Evolutionary conservation across 345 rosid genomes (phyloP).

Genomic region (Litchi chinensis): DNA sequence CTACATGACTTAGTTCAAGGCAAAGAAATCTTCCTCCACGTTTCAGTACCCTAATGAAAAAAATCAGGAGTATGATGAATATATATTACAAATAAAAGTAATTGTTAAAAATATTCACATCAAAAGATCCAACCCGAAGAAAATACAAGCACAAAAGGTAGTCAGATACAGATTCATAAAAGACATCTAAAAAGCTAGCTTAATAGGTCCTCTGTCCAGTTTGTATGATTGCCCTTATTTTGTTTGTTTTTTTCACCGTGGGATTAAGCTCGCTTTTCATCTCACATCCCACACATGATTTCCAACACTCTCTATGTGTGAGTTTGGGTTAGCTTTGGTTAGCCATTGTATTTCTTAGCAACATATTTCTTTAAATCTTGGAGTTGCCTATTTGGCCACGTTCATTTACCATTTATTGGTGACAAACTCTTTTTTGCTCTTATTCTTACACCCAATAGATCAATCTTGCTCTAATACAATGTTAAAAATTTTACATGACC

Average conservation of each 20-base stretch:
- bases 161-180: neutral
- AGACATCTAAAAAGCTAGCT: neutral
- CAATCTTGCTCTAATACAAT: neutral
- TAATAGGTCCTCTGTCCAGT: no score
- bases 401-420: neutral
- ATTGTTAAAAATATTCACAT: neutral
- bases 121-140: neutral
- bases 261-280: no score
- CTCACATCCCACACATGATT: no score
- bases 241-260: no score
- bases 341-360: neutral
- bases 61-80: neutral
- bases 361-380: neutral
- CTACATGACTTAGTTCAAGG: conserved; percentile 94
- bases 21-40: conserved; percentile 95
- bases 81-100: neutral
- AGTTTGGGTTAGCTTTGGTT: no score
- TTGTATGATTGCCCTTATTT: no score
- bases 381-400: neutral
- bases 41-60: conserved; percentile 67
- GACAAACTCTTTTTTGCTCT: neutral
- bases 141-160: neutral
- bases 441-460: neutral
- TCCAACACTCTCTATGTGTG: no score
- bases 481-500: neutral